These are phyloP conservation scores for Nemania sp. DNA, from an alignment of 2,329 filamentous ascomycete species.

Conservation along the genomic window DNA sequence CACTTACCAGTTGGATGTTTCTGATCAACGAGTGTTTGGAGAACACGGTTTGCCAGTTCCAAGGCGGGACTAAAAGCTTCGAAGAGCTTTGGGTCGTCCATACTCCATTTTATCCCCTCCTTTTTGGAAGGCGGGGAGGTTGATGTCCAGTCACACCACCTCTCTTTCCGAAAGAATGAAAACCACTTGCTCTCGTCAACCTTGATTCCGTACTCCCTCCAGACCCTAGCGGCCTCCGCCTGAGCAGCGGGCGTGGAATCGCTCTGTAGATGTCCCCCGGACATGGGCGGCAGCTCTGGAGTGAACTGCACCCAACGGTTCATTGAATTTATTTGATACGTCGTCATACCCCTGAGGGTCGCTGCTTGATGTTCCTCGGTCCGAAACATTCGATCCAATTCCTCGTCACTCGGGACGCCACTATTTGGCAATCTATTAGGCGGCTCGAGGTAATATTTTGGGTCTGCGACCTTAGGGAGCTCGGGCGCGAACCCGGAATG, in stretches of 20 bases:
- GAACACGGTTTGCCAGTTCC: conserved; percentile 23
- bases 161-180: conserved; percentile 15
- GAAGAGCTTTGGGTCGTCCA: conserved; percentile 27
- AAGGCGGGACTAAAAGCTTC: conserved; percentile 11
- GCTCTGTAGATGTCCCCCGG: conserved; percentile 15
- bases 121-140: neutral
- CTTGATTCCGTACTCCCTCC: neutral
- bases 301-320: conserved; percentile 23
- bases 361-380: neutral
- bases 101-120: conserved; percentile 6
- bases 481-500: conserved; percentile 25
- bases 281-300: conserved; percentile 4
- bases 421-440: too few relatives aligned
- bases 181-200: conserved; percentile 29
- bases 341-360: neutral
- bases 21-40: conserved; percentile 27
- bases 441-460: conserved; percentile 15
- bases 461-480: conserved; percentile 12
- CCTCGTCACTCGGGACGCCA: neutral
- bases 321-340: conserved; percentile 18
- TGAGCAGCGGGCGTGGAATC: neutral
- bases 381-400: conserved; percentile 23
- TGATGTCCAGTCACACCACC: conserved; percentile 29
- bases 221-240: neutral
- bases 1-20: conserved; percentile 22